A percentile compares a stretch with the other conserved stretches of the same genome.
Conservation (phyloP, 208 protist genomes). For the Leishmania gerbilli region DNA sequence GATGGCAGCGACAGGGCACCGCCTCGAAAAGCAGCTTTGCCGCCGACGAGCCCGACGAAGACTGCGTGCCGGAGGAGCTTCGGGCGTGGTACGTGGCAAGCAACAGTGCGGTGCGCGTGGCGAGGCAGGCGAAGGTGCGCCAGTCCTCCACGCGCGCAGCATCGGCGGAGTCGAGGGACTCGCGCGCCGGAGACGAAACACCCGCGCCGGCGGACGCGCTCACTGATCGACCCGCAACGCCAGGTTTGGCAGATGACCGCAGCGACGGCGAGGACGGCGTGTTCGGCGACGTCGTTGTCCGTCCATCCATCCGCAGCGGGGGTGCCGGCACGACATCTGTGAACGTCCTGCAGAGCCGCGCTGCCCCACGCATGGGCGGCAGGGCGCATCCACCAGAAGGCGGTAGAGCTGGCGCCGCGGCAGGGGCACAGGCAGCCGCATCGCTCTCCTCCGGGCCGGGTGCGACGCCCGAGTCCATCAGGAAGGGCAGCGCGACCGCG, state of each 20-base stretch:
- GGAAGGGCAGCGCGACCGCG: not conserved
- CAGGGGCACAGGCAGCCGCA: not conserved
- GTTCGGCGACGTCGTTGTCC: not conserved
- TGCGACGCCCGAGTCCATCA: not conserved
- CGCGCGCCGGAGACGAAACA: not conserved
- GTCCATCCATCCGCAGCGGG: slow-evolving; percentile 22
- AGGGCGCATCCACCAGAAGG: not conserved
- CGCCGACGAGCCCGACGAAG: not conserved
- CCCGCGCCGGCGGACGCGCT: not conserved
- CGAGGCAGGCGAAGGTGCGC: not conserved
- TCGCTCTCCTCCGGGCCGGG: not conserved
- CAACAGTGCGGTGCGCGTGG: slow-evolving; percentile 1
- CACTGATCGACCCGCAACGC: not conserved
- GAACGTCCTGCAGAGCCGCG: slow-evolving; percentile 27
- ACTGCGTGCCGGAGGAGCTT: slow-evolving; percentile 15
- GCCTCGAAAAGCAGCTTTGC: not conserved
- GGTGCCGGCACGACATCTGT: slow-evolving; percentile 45
- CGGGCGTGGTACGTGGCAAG: slow-evolving; percentile 26
- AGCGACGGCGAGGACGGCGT: not conserved
- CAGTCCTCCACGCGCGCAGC: not conserved
- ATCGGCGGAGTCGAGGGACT: not conserved
- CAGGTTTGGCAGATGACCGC: not conserved
- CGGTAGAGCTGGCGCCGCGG: not conserved
- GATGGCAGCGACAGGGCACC: not conserved
- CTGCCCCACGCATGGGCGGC: not conserved